Percentiles rank a stretch among this genome's conserved stretches.
These are phyloP conservation scores for Leccinum arenicola DNA, from an alignment of 768 basidiomycete species.

Conservation along the genomic window DNA sequence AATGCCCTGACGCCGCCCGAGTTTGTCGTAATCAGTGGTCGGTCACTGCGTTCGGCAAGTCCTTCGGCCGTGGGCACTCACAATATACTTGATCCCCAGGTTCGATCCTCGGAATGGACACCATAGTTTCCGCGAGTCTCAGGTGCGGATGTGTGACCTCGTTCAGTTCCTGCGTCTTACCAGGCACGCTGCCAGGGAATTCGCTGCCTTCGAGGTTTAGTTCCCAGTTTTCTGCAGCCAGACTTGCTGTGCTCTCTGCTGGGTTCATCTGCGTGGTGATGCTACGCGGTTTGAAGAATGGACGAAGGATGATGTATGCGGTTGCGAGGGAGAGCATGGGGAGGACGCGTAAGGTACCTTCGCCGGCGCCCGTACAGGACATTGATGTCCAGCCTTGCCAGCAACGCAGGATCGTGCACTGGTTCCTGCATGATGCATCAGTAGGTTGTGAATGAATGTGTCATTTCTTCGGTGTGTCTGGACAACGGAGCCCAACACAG, in stretches of 20 bases:
- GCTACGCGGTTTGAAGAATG: conserved; percentile 52
- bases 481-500: conserved; percentile 3
- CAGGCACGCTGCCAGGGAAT: conserved; percentile 56
- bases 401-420: conserved; percentile 53
- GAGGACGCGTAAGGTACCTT: conserved; percentile 64
- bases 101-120: conserved; percentile 52
- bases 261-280: conserved; percentile 1
- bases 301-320: conserved; percentile 61
- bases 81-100: conserved; percentile 67
- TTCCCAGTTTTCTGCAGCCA: conserved; percentile 53
- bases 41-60: background rate
- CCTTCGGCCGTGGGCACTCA: conserved; percentile 21
- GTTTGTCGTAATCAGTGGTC: background rate
- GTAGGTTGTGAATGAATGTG: background rate
- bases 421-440: conserved; percentile 36
- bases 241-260: background rate
- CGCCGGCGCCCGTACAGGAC: conserved; percentile 50
- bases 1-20: conserved; percentile 43
- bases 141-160: conserved; percentile 61
- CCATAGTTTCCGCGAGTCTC: conserved; percentile 53
- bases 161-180: conserved; percentile 54
- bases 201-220: conserved; percentile 47
- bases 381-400: conserved; percentile 60
- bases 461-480: background rate
- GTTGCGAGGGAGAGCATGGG: conserved; percentile 54